Conservation (phyloP, 176 grass and related monocot genomes). For the Musa beccarii region DNA sequence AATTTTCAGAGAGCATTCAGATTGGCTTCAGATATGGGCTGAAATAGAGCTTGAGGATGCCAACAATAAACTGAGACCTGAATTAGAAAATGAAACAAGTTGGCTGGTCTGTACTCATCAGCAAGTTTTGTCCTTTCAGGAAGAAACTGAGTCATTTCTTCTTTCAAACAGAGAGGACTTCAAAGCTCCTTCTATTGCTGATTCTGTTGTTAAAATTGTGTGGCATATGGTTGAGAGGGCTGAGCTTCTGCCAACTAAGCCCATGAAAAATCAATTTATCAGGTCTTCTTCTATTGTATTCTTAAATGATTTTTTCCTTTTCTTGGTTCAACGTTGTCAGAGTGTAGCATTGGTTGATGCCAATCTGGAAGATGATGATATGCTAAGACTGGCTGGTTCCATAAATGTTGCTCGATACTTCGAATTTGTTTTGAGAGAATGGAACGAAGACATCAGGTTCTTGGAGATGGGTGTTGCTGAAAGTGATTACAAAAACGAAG, state of each 20-base stretch:
- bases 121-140: constrained; percentile 24
- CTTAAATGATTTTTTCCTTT: constrained; percentile 63
- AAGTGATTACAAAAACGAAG: background rate
- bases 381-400: constrained; percentile 45
- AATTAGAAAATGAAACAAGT: constrained; percentile 43
- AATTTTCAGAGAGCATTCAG: constrained; percentile 61
- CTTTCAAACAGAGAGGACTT: constrained; percentile 75
- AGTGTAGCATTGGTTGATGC: constrained; percentile 39
- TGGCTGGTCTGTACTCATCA: constrained; percentile 41
- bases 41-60: constrained; percentile 60
- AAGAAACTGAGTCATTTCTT: constrained; percentile 43
- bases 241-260: constrained; percentile 39
- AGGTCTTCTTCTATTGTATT: constrained; percentile 52
- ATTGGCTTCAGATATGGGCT: constrained; percentile 88
- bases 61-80: constrained; percentile 52
- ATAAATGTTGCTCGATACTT: constrained; percentile 57
- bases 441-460: constrained; percentile 68
- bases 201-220: constrained; percentile 69
- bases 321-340: constrained; percentile 47
- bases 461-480: constrained; percentile 45
- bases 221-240: constrained; percentile 71
- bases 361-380: constrained; percentile 43
- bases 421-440: constrained; percentile 60
- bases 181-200: constrained; percentile 64
- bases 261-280: constrained; percentile 47